Conservation (phyloP, 2,329 filamentous ascomycete genomes). For the Mariannaea sp. region DNA sequence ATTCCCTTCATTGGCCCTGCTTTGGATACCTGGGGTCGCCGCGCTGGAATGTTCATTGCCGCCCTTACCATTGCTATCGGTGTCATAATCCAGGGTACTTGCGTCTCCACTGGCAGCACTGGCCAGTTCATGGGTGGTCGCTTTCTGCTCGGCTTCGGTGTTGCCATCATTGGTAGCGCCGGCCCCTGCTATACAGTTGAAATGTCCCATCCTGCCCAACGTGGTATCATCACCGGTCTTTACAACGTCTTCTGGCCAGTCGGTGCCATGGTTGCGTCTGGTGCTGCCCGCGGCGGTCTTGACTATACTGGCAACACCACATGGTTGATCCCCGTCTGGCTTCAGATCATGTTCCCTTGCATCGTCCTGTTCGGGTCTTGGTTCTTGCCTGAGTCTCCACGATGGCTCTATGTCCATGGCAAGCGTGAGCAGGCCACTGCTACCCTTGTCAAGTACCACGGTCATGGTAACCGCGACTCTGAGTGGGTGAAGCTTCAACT, state of each 20-base stretch:
- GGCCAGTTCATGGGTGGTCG: slow-evolving; percentile 58
- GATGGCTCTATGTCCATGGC: slow-evolving; percentile 47
- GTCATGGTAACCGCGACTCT: slow-evolving; percentile 46
- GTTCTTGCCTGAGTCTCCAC: slow-evolving; percentile 49
- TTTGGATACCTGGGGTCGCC: slow-evolving; percentile 53
- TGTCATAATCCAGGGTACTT: slow-evolving; percentile 51
- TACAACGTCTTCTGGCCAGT: slow-evolving; percentile 53
- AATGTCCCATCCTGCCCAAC: slow-evolving; percentile 48
- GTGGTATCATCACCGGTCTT: slow-evolving; percentile 62
- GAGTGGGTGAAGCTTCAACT: slow-evolving; percentile 45
- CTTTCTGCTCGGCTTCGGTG: slow-evolving; percentile 60
- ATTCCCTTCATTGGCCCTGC: slow-evolving; percentile 51
- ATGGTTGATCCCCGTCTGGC: slow-evolving; percentile 49
- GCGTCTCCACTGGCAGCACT: slow-evolving; percentile 38
- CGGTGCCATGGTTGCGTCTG: slow-evolving; percentile 53
- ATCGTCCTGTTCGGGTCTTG: slow-evolving; percentile 41
- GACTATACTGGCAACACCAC: slow-evolving; percentile 44
- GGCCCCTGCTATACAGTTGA: slow-evolving; percentile 55
- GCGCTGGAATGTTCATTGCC: slow-evolving; percentile 44
- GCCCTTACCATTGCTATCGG: slow-evolving; percentile 48
- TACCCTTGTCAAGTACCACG: slow-evolving; percentile 48
- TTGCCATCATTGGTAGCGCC: slow-evolving; percentile 37
- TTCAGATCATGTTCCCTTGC: slow-evolving; percentile 49
- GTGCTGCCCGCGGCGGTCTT: slow-evolving; percentile 50
- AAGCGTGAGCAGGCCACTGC: slow-evolving; percentile 34